phyloP scores from a whole-genome alignment of 2,329 filamentous ascomycete genomes.

The Alternaria sp. region DNA sequence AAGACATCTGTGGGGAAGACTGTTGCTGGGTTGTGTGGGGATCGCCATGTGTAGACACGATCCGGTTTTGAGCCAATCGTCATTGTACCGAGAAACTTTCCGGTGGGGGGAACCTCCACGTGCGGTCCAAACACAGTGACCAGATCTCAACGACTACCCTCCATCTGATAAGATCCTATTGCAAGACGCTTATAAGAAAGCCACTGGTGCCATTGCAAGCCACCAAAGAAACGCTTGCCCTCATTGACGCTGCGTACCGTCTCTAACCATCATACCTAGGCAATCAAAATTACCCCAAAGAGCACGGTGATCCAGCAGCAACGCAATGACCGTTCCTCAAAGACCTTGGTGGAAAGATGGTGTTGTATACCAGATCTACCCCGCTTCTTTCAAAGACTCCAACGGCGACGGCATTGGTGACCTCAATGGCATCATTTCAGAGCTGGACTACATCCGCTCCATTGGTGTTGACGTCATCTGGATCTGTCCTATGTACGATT shows the following conservation, averaged over 20 bases:
- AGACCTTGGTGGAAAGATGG: conserved; percentile 66
- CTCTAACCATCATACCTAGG: not conserved
- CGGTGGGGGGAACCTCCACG: not conserved
- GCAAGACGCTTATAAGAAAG: conserved; percentile 13
- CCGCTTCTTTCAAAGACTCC: conserved; percentile 66
- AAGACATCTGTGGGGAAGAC: conserved; percentile 1
- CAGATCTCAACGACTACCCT: not conserved
- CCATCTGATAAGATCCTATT: not conserved
- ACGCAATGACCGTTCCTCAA: conserved; percentile 38
- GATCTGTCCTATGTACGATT: conserved; percentile 52
- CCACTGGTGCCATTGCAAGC: conserved; percentile 7
- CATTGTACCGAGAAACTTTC: conserved; percentile 7
- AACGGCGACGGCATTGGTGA: conserved; percentile 64
- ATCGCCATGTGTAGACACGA: conserved; percentile 10
- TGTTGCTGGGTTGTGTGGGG: conserved; percentile 2
- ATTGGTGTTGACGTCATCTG: conserved; percentile 52
- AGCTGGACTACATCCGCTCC: conserved; percentile 62
- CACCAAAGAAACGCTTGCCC: conserved; percentile 1
- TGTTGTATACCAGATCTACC: conserved; percentile 68
- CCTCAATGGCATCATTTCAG: conserved; percentile 63
- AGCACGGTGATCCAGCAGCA: not conserved
- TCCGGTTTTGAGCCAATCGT: conserved; percentile 19
- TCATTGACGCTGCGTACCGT: conserved; percentile 1
- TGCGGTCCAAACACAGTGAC: not conserved
- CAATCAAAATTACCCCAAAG: not conserved